Conservation (phyloP, 2,329 filamentous ascomycete species). For the Escovopsis sp. region DNA sequence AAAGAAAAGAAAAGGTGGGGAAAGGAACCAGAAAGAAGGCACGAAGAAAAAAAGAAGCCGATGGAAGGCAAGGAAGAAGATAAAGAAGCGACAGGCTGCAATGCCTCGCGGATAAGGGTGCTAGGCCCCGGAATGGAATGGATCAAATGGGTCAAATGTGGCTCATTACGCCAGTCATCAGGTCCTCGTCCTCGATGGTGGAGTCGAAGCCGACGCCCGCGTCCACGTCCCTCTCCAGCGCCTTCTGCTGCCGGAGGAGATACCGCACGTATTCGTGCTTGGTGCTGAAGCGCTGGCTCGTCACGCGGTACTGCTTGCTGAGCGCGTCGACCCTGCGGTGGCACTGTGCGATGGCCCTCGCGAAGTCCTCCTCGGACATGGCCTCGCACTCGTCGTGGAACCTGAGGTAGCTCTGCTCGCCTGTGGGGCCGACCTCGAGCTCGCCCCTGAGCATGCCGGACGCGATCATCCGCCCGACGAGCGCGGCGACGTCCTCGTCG, state of each 20-base stretch:
- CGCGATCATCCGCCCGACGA: slow-evolving; percentile 41
- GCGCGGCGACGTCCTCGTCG: slow-evolving; percentile 27
- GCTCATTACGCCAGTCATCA: slow-evolving; percentile 35
- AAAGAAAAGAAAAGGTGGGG: too few relatives aligned
- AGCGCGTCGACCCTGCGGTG: slow-evolving; percentile 30
- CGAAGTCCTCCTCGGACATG: slow-evolving; percentile 36
- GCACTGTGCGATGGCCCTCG: slow-evolving; percentile 27
- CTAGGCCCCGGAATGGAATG: too few relatives aligned
- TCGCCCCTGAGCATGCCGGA: slow-evolving; percentile 37
- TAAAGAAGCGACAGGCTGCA: too few relatives aligned
- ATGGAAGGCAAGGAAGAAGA: not conserved
- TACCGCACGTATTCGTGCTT: slow-evolving; percentile 41
- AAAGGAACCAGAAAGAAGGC: not conserved
- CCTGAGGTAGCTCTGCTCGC: slow-evolving; percentile 30
- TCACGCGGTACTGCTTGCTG: slow-evolving; percentile 32
- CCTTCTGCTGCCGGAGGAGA: slow-evolving; percentile 30
- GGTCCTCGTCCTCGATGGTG: slow-evolving; percentile 43
- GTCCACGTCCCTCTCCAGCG: slow-evolving; percentile 28
- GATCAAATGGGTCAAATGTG: slow-evolving; percentile 3
- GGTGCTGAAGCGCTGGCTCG: slow-evolving; percentile 38
- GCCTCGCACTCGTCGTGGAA: slow-evolving; percentile 31
- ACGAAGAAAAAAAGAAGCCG: not conserved
- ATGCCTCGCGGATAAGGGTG: too few relatives aligned
- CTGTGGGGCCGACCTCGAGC: slow-evolving; percentile 30
- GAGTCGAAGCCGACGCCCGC: slow-evolving; percentile 27